phyloP scores from a whole-genome alignment of 2,329 filamentous ascomycete species.

The Hypoxylon sp. region DNA sequence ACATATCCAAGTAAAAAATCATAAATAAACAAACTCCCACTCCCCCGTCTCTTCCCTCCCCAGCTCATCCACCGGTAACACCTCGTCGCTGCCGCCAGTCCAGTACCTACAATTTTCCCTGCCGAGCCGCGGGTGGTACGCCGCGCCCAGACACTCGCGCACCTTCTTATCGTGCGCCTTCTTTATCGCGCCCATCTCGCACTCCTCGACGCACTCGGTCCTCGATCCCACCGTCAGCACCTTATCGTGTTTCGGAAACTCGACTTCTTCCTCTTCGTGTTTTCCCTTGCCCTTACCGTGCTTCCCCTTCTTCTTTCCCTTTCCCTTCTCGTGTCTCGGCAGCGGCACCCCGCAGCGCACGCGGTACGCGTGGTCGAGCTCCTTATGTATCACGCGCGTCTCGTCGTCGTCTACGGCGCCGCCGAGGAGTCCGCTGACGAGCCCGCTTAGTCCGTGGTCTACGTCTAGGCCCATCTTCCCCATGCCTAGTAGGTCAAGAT shows the following conservation, averaged over 20 bases:
- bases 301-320: not conserved
- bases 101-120: constrained; percentile 35
- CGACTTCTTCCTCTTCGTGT: not conserved
- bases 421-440: constrained; percentile 15
- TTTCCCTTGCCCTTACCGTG: not conserved
- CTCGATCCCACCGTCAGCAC: constrained; percentile 15
- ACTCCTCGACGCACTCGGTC: constrained; percentile 39
- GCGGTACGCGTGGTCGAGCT: constrained; percentile 43
- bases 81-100: constrained; percentile 34
- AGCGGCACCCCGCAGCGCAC: constrained; percentile 39
- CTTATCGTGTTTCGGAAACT: not conserved
- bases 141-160: constrained; percentile 43
- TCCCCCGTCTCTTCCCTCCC: constrained; percentile 16
- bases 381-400: constrained; percentile 13
- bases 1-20: no score
- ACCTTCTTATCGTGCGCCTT: constrained; percentile 24
- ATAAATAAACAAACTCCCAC: constrained; percentile 37
- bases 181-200: constrained; percentile 40
- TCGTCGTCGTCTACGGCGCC: constrained; percentile 26
- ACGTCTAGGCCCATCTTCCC: constrained; percentile 19
- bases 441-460: constrained; percentile 17
- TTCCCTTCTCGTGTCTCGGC: constrained; percentile 8
- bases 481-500: constrained; percentile 42
- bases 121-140: constrained; percentile 26
- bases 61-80: constrained; percentile 41